Percentiles rank a stretch among this genome's conserved stretches.
phyloP scores from a whole-genome alignment of 768 basidiomycete genomes.

The Amylocystis lapponica region DNA sequence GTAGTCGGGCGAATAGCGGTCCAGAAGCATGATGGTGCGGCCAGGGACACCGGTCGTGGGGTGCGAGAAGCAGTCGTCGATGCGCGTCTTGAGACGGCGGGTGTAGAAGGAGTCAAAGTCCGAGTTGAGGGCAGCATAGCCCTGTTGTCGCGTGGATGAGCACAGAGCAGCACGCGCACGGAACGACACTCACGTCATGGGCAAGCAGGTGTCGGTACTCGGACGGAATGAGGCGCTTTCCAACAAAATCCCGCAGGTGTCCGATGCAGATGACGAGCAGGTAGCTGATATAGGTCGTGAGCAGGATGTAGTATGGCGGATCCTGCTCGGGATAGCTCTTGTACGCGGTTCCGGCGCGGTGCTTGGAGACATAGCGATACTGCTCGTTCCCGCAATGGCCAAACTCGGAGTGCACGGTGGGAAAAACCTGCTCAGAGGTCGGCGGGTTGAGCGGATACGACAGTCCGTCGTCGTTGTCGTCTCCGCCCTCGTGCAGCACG shows the following conservation, averaged over 20 bases:
- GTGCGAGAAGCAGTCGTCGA: slow-evolving; percentile 93
- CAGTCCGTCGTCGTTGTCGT: slow-evolving; percentile 44
- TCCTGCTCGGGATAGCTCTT: slow-evolving; percentile 63
- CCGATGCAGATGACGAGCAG: slow-evolving; percentile 88
- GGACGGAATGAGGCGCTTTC: slow-evolving; percentile 69
- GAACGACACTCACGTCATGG: slow-evolving; percentile 56
- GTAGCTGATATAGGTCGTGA: slow-evolving; percentile 92
- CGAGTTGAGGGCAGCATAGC: slow-evolving; percentile 93
- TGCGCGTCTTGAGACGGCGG: slow-evolving; percentile 86
- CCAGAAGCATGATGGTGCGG: slow-evolving; percentile 81
- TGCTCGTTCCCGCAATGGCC: slow-evolving; percentile 81
- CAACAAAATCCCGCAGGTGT: slow-evolving; percentile 92
- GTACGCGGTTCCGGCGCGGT: slow-evolving; percentile 45
- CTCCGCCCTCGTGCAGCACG: slow-evolving; percentile 48
- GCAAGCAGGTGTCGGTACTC: slow-evolving; percentile 82
- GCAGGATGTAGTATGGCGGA: slow-evolving; percentile 87
- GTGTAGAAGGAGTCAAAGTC: slow-evolving; percentile 99
- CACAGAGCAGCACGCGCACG: slow-evolving; percentile 1
- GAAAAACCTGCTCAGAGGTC: slow-evolving; percentile 74
- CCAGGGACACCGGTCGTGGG: slow-evolving; percentile 95
- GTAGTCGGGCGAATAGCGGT: slow-evolving; percentile 79
- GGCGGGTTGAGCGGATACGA: slow-evolving; percentile 61
- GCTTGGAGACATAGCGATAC: slow-evolving; percentile 64
- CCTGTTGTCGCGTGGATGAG: slow-evolving; percentile 40
- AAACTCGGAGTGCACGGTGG: slow-evolving; percentile 84